Conservation (phyloP, 2,329 filamentous ascomycete species). For the Thielaviopsis populi region DNA sequence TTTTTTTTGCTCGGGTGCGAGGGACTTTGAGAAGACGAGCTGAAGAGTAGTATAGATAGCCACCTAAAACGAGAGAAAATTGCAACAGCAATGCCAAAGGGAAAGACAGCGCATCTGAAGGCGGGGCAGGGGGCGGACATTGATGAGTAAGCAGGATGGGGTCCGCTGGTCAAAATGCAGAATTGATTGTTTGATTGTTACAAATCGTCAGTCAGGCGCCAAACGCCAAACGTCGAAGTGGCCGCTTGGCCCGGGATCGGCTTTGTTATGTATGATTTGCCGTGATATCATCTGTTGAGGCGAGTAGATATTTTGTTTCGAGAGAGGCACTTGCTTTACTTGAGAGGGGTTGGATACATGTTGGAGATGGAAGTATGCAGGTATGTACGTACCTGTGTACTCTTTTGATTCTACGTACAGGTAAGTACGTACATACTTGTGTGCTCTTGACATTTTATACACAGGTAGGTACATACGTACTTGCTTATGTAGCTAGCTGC, state of each 20-base stretch:
- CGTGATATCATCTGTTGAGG: neutral
- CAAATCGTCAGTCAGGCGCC: neutral
- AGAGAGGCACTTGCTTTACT: neutral
- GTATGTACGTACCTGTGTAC: neutral
- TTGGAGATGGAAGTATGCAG: neutral
- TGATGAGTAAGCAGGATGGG: neutral
- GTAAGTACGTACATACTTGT: neutral
- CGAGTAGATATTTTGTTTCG: neutral
- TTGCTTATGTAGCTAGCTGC: neutral
- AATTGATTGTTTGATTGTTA: neutral
- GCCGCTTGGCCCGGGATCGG: constrained; percentile 1
- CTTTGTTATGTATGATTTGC: neutral
- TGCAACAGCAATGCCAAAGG: too few species aligned
- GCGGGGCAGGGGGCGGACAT: neutral
- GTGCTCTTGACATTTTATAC: too few species aligned
- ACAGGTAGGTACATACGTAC: neutral
- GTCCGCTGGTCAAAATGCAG: neutral
- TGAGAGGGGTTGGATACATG: neutral
- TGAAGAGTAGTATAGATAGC: too few species aligned
- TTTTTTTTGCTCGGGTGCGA: too few species aligned
- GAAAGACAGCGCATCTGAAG: neutral
- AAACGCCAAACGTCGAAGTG: constrained; percentile 3
- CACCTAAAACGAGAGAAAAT: too few species aligned
- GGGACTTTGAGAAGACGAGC: too few species aligned
- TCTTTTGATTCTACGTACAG: neutral